Conservation (phyloP, 2,329 filamentous ascomycete species). For the Drechslera avenae region DNA sequence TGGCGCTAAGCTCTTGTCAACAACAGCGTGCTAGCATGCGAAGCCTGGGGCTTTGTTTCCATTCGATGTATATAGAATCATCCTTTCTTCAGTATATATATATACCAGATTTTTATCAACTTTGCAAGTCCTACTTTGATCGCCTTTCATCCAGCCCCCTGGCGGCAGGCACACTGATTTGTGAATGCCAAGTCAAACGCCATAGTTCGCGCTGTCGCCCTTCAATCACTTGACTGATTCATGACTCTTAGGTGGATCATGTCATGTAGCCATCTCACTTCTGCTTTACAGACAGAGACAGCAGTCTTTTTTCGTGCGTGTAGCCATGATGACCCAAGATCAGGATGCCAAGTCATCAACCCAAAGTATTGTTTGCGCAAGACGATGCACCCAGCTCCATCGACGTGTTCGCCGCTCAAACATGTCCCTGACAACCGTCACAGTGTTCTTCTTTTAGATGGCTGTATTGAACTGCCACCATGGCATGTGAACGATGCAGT, state of each 20-base stretch:
- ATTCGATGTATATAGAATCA: not conserved
- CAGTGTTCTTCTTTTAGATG: not conserved
- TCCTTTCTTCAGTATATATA: too few relatives aligned
- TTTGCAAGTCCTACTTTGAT: not conserved
- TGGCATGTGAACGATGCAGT: conserved; percentile 3
- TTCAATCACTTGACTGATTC: not conserved
- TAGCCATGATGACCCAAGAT: not conserved
- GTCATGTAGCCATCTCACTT: not conserved
- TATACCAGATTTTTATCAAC: not conserved
- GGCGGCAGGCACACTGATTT: not conserved
- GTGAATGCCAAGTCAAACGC: conserved; percentile 3
- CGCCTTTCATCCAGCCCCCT: not conserved
- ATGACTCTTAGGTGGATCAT: not conserved
- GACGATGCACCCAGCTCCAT: not conserved
- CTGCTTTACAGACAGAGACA: not conserved
- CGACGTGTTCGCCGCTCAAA: conserved; percentile 16
- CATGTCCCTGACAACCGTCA: not conserved
- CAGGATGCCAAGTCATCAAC: too few relatives aligned
- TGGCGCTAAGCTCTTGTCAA: not conserved
- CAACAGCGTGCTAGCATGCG: too few relatives aligned
- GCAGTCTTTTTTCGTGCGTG: not conserved
- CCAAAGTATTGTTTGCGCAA: not conserved
- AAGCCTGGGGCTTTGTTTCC: not conserved
- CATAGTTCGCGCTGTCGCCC: too few relatives aligned
- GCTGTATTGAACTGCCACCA: not conserved